Conservation (phyloP, 306 rosid species). For the Nissolia schottii region DNA sequence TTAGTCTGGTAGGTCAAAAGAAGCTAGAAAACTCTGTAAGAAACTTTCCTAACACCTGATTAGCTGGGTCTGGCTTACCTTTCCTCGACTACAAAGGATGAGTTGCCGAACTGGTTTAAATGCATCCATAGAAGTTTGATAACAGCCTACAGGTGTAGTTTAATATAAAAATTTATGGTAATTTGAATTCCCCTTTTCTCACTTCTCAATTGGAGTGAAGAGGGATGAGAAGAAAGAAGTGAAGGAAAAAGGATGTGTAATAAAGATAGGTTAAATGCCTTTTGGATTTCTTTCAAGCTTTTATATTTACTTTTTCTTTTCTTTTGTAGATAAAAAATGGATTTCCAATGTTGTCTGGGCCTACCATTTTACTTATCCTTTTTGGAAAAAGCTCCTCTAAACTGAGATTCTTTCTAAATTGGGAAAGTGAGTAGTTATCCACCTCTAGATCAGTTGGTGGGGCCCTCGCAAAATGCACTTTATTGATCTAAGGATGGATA, state of each 20-base stretch:
- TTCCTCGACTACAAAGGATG: neutral
- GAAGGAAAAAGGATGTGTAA: neutral
- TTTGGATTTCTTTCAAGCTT: neutral
- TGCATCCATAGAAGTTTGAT: neutral
- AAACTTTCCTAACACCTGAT: neutral
- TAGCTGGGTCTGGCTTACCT: neutral
- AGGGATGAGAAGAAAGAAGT: neutral
- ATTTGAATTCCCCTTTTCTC: neutral
- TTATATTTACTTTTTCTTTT: neutral
- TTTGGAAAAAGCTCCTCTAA: too few species aligned
- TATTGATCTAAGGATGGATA: too few species aligned
- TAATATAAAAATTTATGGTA: neutral
- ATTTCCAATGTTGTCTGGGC: neutral
- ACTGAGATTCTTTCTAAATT: too few species aligned
- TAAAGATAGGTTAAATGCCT: neutral
- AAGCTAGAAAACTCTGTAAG: neutral
- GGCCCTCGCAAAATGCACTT: too few species aligned
- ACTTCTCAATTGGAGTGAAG: neutral
- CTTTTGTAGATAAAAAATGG: neutral
- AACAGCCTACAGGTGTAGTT: neutral
- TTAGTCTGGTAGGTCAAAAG: neutral
- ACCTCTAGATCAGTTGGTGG: too few species aligned
- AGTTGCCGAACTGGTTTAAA: neutral
- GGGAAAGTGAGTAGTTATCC: too few species aligned
- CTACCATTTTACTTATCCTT: neutral